Conservation (phyloP, 1,284 basidiomycete species). For the Neotropicomus parvogracilis region DNA sequence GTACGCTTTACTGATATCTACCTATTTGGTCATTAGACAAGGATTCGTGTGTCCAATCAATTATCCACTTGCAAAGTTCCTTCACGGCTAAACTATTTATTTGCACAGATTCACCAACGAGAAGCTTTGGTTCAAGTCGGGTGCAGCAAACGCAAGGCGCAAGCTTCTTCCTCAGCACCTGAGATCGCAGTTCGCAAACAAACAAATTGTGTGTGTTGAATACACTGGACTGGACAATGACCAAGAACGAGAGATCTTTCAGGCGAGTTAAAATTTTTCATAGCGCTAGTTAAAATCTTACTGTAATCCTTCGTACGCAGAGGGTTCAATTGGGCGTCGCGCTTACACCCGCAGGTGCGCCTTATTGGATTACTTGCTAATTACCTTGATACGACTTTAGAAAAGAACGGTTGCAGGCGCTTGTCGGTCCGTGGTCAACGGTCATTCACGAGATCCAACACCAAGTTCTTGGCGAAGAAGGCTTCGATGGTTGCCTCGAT, state of each 20-base stretch:
- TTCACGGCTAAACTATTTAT: neutral
- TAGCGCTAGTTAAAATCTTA: neutral
- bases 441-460: constrained; percentile 42
- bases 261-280: constrained; percentile 21
- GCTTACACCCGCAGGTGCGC: constrained; percentile 44
- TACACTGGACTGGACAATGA: constrained; percentile 39
- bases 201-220: constrained; percentile 51
- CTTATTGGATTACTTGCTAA: neutral
- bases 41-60: constrained; percentile 35
- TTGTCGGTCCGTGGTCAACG: constrained; percentile 42
- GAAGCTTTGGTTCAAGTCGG: constrained; percentile 40
- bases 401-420: constrained; percentile 46
- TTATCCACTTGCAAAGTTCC: neutral
- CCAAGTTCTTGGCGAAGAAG: constrained; percentile 38
- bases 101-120: constrained; percentile 34
- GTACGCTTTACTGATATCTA: constrained; percentile 6
- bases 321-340: constrained; percentile 40
- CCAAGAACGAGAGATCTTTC: constrained; percentile 37
- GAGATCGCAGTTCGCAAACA: constrained; percentile 38
- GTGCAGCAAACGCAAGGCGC: constrained; percentile 17
- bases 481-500: constrained; percentile 43
- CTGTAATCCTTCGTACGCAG: constrained; percentile 24
- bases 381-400: neutral
- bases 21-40: constrained; percentile 29
- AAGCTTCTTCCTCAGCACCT: constrained; percentile 29